phyloP scores from a whole-genome alignment of 805 yeast genomes.

The Torulaspora microellipsoides region DNA sequence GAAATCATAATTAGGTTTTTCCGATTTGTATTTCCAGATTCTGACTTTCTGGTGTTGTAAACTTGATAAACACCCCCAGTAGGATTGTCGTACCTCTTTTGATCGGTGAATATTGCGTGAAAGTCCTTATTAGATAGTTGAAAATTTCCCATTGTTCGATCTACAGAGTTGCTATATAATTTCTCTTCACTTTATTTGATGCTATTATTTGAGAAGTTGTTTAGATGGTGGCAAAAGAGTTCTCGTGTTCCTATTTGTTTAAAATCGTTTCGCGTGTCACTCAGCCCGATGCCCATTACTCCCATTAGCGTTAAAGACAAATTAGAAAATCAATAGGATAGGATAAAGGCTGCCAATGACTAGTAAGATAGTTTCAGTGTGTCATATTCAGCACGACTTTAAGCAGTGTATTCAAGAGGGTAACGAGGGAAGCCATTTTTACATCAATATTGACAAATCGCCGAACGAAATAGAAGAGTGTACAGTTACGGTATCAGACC shows the following conservation, averaged over 20 bases:
- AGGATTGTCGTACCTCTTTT: constrained; percentile 31
- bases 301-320: background rate
- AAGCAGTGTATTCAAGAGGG: constrained; percentile 40
- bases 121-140: constrained; percentile 28
- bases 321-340: background rate
- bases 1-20: constrained; percentile 40
- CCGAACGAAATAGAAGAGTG: constrained; percentile 29
- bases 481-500: constrained; percentile 23
- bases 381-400: constrained; percentile 44
- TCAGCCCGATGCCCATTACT: background rate
- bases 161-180: too few species aligned
- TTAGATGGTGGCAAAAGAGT: constrained; percentile 8
- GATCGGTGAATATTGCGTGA: constrained; percentile 27
- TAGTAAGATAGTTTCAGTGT: constrained; percentile 8
- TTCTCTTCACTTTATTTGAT: too few species aligned
- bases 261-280: constrained; percentile 9
- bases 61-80: constrained; percentile 32
- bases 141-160: constrained; percentile 15
- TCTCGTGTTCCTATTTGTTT: constrained; percentile 3
- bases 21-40: constrained; percentile 24
- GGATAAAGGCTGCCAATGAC: background rate
- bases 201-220: background rate
- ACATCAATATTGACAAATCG: constrained; percentile 38
- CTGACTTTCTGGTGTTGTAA: constrained; percentile 32
- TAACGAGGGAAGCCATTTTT: constrained; percentile 34